Percentiles rank a stretch among this genome's conserved stretches.
Evolutionary conservation across 495 filamentous ascomycete species (phyloP).

Genomic region (Lasiosphaeria ovina): DNA sequence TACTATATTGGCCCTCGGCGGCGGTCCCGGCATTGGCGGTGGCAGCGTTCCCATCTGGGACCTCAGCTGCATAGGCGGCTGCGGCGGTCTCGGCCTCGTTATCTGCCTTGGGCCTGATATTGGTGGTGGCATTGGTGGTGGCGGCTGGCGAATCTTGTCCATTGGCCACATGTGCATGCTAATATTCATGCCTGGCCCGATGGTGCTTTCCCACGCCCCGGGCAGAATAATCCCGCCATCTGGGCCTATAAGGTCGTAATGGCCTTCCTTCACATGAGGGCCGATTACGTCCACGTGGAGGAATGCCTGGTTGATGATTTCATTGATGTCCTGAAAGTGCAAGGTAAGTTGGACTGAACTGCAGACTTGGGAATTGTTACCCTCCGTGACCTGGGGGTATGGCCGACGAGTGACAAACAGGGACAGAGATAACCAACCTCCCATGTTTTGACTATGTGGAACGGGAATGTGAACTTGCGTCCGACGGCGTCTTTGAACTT

Average conservation of each 20-base stretch:
- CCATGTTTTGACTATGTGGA: constrained; percentile 76
- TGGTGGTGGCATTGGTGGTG: too few relatives aligned
- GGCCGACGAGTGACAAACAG: too few relatives aligned
- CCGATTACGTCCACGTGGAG: constrained; percentile 79
- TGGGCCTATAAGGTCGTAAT: constrained; percentile 83
- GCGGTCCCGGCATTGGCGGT: too few relatives aligned
- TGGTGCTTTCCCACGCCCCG: constrained; percentile 78
- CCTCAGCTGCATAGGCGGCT: too few relatives aligned
- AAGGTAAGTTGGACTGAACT: neutral
- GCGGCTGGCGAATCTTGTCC: constrained; percentile 31
- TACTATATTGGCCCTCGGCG: too few relatives aligned
- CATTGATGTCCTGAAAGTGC: constrained; percentile 68
- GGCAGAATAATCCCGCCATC: constrained; percentile 86
- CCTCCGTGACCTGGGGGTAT: too few relatives aligned
- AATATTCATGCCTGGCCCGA: constrained; percentile 83
- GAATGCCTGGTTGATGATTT: constrained; percentile 84
- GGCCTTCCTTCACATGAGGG: constrained; percentile 76
- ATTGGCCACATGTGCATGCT: constrained; percentile 99
- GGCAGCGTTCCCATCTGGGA: too few relatives aligned
- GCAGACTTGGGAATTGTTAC: too few relatives aligned
- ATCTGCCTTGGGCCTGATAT: too few relatives aligned
- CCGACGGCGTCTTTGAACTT: constrained; percentile 86
- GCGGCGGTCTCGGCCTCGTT: too few relatives aligned
- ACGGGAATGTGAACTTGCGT: constrained; percentile 83
- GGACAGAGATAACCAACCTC: constrained; percentile 51